phyloP scores from a whole-genome alignment of 2,329 filamentous ascomycete genomes.

The Diaporthe sp. region DNA sequence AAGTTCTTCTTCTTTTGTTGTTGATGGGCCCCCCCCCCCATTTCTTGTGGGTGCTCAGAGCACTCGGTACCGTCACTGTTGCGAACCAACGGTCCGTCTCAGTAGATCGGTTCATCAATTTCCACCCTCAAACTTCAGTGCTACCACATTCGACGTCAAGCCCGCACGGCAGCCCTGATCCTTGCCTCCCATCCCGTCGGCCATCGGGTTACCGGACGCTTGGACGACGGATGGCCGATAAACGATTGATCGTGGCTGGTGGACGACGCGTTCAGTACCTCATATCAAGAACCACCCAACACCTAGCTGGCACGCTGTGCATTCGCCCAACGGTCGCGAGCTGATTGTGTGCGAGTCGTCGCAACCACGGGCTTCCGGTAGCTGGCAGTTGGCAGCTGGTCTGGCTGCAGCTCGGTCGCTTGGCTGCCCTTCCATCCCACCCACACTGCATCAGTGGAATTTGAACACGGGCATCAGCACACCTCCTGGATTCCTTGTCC shows the following conservation, averaged over 20 bases:
- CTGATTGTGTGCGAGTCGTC: neutral
- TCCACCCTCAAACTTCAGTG: neutral
- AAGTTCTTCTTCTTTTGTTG: neutral
- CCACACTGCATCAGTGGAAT: conserved; percentile 20
- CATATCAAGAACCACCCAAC: neutral
- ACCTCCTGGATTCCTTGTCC: neutral
- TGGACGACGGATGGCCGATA: conserved; percentile 14
- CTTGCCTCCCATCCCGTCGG: conserved; percentile 23
- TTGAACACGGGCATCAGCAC: conserved; percentile 26
- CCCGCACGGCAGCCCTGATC: neutral
- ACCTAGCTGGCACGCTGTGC: neutral
- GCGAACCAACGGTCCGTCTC: neutral
- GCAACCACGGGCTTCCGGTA: neutral
- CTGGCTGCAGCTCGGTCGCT: neutral
- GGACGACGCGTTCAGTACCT: neutral
- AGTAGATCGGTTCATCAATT: conserved; percentile 15
- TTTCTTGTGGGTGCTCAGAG: neutral
- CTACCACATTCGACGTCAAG: conserved; percentile 8
- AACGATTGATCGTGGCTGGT: neutral
- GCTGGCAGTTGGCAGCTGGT: conserved; percentile 12
- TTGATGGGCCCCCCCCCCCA: neutral
- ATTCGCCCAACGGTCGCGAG: neutral
- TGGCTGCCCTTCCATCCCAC: conserved; percentile 15
- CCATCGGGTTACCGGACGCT: conserved; percentile 18
- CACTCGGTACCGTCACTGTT: conserved; percentile 11